Evolutionary conservation across 1,139 yeast species (phyloP).

Genomic region (Pneumocystis carinii): DNA sequence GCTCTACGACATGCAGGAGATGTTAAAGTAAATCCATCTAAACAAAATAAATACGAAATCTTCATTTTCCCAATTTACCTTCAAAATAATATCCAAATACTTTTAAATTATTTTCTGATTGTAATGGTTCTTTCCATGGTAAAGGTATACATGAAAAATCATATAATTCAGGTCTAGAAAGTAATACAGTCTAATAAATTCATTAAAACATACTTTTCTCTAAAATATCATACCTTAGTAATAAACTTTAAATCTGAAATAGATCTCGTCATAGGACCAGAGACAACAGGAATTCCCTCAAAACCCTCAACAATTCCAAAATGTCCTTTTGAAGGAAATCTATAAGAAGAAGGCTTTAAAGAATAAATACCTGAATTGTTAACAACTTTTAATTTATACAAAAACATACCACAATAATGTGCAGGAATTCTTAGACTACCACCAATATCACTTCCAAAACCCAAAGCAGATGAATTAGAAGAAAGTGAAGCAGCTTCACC

Average conservation of each 20-base stretch:
- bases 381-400: slow-evolving; percentile 28
- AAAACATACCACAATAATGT: slow-evolving; percentile 35
- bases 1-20: slow-evolving; percentile 46
- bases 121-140: slow-evolving; percentile 27
- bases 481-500: slow-evolving; percentile 42
- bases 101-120: background rate
- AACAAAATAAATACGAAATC: background rate
- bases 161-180: background rate
- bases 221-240: slow-evolving; percentile 37
- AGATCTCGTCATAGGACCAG: slow-evolving; percentile 44
- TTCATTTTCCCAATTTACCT: slow-evolving; percentile 38
- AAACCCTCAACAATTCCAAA: slow-evolving; percentile 26
- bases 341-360: slow-evolving; percentile 27
- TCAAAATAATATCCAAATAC: slow-evolving; percentile 35
- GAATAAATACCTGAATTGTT: slow-evolving; percentile 1
- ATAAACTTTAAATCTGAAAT: slow-evolving; percentile 51
- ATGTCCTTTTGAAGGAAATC: slow-evolving; percentile 27
- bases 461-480: slow-evolving; percentile 32
- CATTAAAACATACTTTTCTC: slow-evolving; percentile 44
- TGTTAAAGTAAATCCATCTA: slow-evolving; percentile 25
- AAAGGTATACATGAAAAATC: slow-evolving; percentile 36
- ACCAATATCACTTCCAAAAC: slow-evolving; percentile 48
- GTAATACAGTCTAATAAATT: background rate
- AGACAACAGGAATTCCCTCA: slow-evolving; percentile 35
- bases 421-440: slow-evolving; percentile 44